Evolutionary conservation across 2,329 filamentous ascomycete species (phyloP), one percentile per base, ranked within the genome.

Genomic region (Trichoderma atroviride): DNA sequence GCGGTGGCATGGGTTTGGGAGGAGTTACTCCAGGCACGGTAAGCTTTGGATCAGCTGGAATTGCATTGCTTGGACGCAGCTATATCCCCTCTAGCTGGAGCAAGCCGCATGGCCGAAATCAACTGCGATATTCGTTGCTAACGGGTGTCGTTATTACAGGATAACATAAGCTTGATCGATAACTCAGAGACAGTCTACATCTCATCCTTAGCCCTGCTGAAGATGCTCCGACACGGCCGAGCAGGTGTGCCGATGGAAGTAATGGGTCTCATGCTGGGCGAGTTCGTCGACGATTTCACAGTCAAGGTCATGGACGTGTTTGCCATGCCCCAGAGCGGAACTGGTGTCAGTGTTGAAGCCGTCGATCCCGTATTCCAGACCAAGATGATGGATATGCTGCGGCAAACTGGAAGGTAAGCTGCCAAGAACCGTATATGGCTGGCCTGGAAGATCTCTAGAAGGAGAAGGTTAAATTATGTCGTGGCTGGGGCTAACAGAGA

Each of bases 341-440:
- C 96, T 1, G 96, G 96, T 75, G 96, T 99, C 75, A 97, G 93
- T 82, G 96, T 99, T 76, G 96, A 99, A 83, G 96, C 96, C 63
- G 96, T 99, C 72, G 96, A 99, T 79, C 94, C 94, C 11, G 96
- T 99, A 40, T 99, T 99, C 82, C 96, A 99, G 84, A 97, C 94
- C 77, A 99, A 97, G 87, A 99, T 99, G 96, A 99, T 99, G 96
- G 96, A 99, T 80, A 98, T 99, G 96, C 85, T 99, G 79, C 88
- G 92, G 78, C 96, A 99, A 86, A 99, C 96, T 70, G 96, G 96
- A 83, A 88, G 96, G 93, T 96, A 85, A 76, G 88, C 72, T 24
- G 31, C 4, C n/a, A 7, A 31, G 14, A 24, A 10, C 10, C 16
- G 22, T 40, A 43, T 19, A 29, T 29, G 29, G 33, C 50, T 10